Evolutionary conservation across 768 basidiomycete genomes (phyloP).

Genomic region (Paxillus involutus): DNA sequence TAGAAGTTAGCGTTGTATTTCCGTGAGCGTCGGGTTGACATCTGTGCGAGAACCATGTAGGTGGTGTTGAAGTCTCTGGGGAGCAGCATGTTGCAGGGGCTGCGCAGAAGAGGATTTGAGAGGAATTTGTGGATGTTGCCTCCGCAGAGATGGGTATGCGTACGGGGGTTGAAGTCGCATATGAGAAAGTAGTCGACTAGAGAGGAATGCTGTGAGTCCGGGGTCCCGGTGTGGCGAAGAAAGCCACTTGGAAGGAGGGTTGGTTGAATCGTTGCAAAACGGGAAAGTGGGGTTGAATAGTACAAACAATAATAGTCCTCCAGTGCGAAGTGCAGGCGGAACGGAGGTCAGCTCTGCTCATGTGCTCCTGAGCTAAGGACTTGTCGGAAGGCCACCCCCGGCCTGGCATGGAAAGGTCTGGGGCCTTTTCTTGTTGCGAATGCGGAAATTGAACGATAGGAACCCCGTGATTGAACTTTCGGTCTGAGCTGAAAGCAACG

Average conservation of each 20-base stretch:
- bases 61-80: conserved; percentile 23
- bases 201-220: conserved; percentile 16
- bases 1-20: background rate
- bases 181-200: conserved; percentile 23
- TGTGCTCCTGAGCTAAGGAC: conserved; percentile 6
- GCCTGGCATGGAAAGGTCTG: conserved; percentile 13
- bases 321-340: too few species aligned
- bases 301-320: conserved; percentile 55
- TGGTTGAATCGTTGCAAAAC: conserved; percentile 10
- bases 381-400: conserved; percentile 15
- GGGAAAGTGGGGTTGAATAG: conserved; percentile 37
- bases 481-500: too few species aligned
- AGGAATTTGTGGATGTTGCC: conserved; percentile 7
- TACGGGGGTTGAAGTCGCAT: too few species aligned
- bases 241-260: conserved; percentile 14
- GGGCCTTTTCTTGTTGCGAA: conserved; percentile 16
- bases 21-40: conserved; percentile 8
- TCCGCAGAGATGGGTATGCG: conserved; percentile 39
- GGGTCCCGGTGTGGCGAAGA: conserved; percentile 17
- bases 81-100: conserved; percentile 19
- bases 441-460: too few species aligned
- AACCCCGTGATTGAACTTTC: too few species aligned
- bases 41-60: too few species aligned
- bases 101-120: conserved; percentile 1
- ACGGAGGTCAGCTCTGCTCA: conserved; percentile 5